Percentiles rank a stretch among this genome's conserved stretches.
Evolutionary conservation across 2,329 filamentous ascomycete genomes (phyloP).

Genomic region (Penicillium sp.): DNA sequence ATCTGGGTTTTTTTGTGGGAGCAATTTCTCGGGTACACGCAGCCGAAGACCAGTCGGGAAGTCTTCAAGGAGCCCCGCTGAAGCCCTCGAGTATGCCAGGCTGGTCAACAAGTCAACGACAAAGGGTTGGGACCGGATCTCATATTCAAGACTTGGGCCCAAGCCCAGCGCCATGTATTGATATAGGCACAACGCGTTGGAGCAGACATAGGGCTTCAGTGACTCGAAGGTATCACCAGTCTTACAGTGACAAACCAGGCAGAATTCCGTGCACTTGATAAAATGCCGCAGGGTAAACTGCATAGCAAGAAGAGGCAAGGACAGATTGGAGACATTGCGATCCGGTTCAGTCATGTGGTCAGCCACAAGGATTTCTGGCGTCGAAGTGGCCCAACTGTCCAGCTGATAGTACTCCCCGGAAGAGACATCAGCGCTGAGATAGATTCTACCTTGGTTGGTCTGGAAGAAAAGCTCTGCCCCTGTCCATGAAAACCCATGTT

Average conservation of each 20-base stretch:
- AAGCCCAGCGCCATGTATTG: conserved; percentile 87
- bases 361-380: conserved; percentile 47
- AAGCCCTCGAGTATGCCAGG: conserved; percentile 69
- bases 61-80: conserved; percentile 44
- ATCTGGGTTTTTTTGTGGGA: not conserved
- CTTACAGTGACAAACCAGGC: conserved; percentile 76
- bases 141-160: conserved; percentile 80
- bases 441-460: conserved; percentile 43
- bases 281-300: conserved; percentile 78
- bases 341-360: conserved; percentile 50
- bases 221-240: conserved; percentile 61
- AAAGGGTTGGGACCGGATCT: conserved; percentile 73
- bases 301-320: conserved; percentile 62
- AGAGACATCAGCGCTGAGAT: conserved; percentile 11
- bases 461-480: conserved; percentile 62
- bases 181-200: conserved; percentile 72
- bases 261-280: conserved; percentile 79
- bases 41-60: conserved; percentile 60
- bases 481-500: conserved; percentile 62
- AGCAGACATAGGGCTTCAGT: conserved; percentile 68
- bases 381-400: conserved; percentile 26
- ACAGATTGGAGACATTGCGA: conserved; percentile 37
- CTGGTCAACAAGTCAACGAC: conserved; percentile 83
- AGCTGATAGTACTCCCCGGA: conserved; percentile 18
- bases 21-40: conserved; percentile 45